Evolutionary conservation across 371 early-diverging fungal genomes (phyloP), one percentile per base, ranked within the genome.

Genomic region (Lichtheimia ramosa): DNA sequence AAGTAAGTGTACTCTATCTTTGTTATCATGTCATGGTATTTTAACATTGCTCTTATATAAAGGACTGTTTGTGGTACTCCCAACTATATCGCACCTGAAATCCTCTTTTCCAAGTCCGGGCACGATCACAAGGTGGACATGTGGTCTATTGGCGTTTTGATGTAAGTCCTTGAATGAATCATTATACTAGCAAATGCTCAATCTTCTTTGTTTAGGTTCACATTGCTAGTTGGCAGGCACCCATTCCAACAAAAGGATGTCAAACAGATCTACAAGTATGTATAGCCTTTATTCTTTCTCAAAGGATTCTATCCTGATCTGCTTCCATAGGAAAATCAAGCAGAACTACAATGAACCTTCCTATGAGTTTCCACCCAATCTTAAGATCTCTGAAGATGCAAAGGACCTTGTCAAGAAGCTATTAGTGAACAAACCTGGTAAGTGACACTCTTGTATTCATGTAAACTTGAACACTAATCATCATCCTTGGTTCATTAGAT

Each of bases 41-140:
- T 16, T n/a, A 6, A n/a, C 46, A 46, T 16, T 16, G 3, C 5
- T 54, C 48, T 43, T 53, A n/a, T n/a, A n/a, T n/a, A 64, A 41
- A 92, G 91, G 65, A 97, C 96, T 0, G 90, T 96, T 48, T 99
- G 94, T 68, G 99, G 99, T 13, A 99, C 99, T 3, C 99, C 99
- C 5, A 99, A 99, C 66, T 99, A 98, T 68, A 94, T 99, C 62
- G 99, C 99, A 2, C 99, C 99, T 0, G 99, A 99, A 71, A 90
- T 99, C 27, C 75, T 99, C 16, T 92, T 92, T 74, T 91, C 83
- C 46, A 83, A 83, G 55, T 69, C 71, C 7, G 98, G 99, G 2
- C 99, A 99, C 73, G 92, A 96, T 54, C 96, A 87, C 72, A 96
- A 95, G 65, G 99, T 92, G 8, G 99, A 99, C 69, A 87, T 99